Percentiles rank a stretch among this genome's conserved stretches.
phyloP scores from a whole-genome alignment of 1,139 yeast species.

The Sugiyamaella novakii region DNA sequence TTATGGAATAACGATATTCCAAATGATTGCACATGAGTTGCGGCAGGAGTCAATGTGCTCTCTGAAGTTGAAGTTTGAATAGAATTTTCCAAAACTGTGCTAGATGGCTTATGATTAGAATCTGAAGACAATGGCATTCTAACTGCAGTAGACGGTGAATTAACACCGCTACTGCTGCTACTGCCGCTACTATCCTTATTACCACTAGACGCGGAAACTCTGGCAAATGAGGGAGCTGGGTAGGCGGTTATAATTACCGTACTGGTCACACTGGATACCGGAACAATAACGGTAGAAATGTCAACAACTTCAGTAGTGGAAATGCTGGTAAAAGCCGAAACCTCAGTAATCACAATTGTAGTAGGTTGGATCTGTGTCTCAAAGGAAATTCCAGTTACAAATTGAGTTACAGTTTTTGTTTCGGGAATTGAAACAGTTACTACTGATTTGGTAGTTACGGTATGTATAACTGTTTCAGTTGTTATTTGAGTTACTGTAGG shows the following conservation, averaged over 20 bases:
- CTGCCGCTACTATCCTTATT: too few species aligned
- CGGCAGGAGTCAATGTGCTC: neutral
- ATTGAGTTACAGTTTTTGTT: slow-evolving; percentile 12
- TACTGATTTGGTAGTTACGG: slow-evolving; percentile 16
- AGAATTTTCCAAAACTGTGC: neutral
- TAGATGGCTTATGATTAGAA: neutral
- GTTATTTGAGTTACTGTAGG: slow-evolving; percentile 9
- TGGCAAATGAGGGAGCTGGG: neutral
- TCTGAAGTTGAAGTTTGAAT: neutral
- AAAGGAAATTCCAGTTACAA: slow-evolving; percentile 9
- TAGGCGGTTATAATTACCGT: neutral
- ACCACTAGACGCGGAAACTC: too few species aligned
- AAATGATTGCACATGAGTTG: neutral
- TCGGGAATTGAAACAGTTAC: slow-evolving; percentile 16
- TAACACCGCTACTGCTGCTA: neutral
- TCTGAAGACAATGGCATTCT: too few species aligned
- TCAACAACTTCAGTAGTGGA: neutral
- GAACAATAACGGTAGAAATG: neutral
- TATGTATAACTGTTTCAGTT: slow-evolving; percentile 10
- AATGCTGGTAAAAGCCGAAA: neutral
- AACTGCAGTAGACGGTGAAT: too few species aligned
- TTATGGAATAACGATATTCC: too few species aligned
- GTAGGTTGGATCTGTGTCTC: slow-evolving; percentile 1
- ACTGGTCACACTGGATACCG: neutral
- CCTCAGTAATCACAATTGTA: neutral